phyloP scores from a whole-genome alignment of 257 asterid species.

The Hygrophila difformis region DNA sequence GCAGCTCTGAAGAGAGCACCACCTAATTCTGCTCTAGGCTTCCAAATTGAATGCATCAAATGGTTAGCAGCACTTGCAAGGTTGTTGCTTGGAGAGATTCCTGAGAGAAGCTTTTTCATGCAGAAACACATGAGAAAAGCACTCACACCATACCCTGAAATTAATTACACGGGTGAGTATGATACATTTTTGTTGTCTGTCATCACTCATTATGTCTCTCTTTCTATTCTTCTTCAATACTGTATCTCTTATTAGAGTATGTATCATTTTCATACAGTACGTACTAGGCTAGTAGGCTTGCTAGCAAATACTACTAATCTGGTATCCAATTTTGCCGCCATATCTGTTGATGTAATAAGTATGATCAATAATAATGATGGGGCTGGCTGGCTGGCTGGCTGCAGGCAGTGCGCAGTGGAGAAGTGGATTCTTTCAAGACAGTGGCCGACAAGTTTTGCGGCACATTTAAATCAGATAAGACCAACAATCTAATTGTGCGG shows the following conservation, averaged over 20 bases:
- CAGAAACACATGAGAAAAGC: constrained; percentile 80
- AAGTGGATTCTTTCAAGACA: constrained; percentile 52
- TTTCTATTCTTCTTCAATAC: too few species aligned
- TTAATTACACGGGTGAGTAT: constrained; percentile 66
- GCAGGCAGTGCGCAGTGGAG: constrained; percentile 79
- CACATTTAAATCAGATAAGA: constrained; percentile 54
- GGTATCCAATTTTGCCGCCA: too few species aligned
- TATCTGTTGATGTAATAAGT: too few species aligned
- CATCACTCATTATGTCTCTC: constrained; percentile 1
- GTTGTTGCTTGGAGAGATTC: constrained; percentile 76
- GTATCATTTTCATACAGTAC: too few species aligned
- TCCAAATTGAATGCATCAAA: constrained; percentile 64
- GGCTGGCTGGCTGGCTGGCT: too few species aligned
- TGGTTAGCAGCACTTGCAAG: constrained; percentile 79
- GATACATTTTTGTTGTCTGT: neutral
- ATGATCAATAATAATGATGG: too few species aligned
- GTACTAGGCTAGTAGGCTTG: too few species aligned
- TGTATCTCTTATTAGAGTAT: too few species aligned
- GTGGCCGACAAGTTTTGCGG: constrained; percentile 50
- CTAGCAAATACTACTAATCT: too few species aligned
- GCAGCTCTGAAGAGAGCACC: constrained; percentile 79
- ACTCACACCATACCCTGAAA: constrained; percentile 74
- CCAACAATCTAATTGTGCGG: constrained; percentile 59
- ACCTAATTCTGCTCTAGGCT: constrained; percentile 72
- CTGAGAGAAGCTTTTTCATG: constrained; percentile 75